Conservation (phyloP, 2,329 filamentous ascomycete species). For the Cladosporium phlei region DNA sequence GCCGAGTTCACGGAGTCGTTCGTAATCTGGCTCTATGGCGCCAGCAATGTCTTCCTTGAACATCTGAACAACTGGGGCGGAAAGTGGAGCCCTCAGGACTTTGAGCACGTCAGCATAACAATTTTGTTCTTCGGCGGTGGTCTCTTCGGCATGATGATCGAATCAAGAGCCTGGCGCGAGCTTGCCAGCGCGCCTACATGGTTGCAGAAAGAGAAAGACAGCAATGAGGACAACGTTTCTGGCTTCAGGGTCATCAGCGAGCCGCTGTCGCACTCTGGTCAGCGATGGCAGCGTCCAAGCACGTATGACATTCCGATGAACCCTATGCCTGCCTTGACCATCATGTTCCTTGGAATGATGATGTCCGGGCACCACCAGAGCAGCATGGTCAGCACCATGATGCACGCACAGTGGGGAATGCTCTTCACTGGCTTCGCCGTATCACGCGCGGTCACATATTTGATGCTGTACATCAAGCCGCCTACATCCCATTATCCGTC, state of each 20-base stretch:
- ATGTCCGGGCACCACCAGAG: constrained; percentile 89
- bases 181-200: constrained; percentile 54
- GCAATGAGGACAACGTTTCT: neutral
- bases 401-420: constrained; percentile 90
- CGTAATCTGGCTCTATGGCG: constrained; percentile 84
- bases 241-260: constrained; percentile 4
- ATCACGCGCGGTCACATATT: constrained; percentile 72
- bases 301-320: constrained; percentile 76
- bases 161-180: constrained; percentile 53
- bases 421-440: constrained; percentile 77
- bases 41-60: constrained; percentile 87
- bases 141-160: constrained; percentile 48
- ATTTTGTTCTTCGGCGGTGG: constrained; percentile 92
- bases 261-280: constrained; percentile 23
- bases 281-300: constrained; percentile 55
- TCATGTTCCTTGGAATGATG: constrained; percentile 84
- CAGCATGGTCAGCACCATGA: constrained; percentile 80
- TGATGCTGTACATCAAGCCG: constrained; percentile 72
- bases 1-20: constrained; percentile 87
- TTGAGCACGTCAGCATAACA: constrained; percentile 90
- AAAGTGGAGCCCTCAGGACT: constrained; percentile 70
- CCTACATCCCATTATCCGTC: constrained; percentile 75
- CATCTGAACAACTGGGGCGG: constrained; percentile 70
- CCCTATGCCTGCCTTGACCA: constrained; percentile 79
- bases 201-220: constrained; percentile 33